A percentile compares a stretch with the other conserved stretches of the same genome.
Evolutionary conservation across 2,329 filamentous ascomycete species (phyloP).

Genomic region (Clonostachys solani): DNA sequence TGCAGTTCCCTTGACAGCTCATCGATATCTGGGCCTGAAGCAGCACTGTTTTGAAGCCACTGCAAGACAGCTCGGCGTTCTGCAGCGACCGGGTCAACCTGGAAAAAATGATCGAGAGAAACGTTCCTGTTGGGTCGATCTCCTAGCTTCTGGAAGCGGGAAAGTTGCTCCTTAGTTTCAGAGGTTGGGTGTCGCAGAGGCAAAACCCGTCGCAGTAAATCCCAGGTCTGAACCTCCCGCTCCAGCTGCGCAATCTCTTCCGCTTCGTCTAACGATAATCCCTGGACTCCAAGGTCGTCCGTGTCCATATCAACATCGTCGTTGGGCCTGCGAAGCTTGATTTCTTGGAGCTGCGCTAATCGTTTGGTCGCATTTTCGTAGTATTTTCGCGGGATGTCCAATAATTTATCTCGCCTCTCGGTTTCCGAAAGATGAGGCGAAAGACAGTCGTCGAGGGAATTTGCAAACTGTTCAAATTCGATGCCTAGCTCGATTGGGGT

Average conservation of each 20-base stretch:
- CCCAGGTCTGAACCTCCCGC: constrained; percentile 87
- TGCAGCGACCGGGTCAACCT: constrained; percentile 66
- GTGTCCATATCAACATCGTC: constrained; percentile 52
- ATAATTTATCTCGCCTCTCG: constrained; percentile 61
- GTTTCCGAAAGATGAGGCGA: constrained; percentile 37
- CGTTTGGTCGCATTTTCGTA: constrained; percentile 43
- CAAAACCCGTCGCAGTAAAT: constrained; percentile 72
- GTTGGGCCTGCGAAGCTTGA: constrained; percentile 16
- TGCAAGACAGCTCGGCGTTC: constrained; percentile 78
- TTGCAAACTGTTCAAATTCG: constrained; percentile 85
- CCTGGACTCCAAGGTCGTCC: constrained; percentile 40
- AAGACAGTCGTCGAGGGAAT: constrained; percentile 73
- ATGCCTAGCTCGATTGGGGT: constrained; percentile 32
- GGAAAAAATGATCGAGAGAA: constrained; percentile 68
- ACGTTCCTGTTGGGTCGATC: constrained; percentile 18
- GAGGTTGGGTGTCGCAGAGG: constrained; percentile 55
- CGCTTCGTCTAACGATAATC: constrained; percentile 12
- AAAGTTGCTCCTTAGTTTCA: neutral
- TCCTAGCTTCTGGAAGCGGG: neutral
- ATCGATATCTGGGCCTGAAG: constrained; percentile 67
- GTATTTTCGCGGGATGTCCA: constrained; percentile 57
- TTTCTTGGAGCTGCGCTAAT: constrained; percentile 21
- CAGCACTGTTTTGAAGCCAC: constrained; percentile 80
- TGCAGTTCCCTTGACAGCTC: constrained; percentile 73
- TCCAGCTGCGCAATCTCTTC: constrained; percentile 53